A percentile compares a stretch with the other conserved stretches of the same genome.
Conservation (phyloP, 352 stramenopile species). For the Globisporangium barbulae region DNA sequence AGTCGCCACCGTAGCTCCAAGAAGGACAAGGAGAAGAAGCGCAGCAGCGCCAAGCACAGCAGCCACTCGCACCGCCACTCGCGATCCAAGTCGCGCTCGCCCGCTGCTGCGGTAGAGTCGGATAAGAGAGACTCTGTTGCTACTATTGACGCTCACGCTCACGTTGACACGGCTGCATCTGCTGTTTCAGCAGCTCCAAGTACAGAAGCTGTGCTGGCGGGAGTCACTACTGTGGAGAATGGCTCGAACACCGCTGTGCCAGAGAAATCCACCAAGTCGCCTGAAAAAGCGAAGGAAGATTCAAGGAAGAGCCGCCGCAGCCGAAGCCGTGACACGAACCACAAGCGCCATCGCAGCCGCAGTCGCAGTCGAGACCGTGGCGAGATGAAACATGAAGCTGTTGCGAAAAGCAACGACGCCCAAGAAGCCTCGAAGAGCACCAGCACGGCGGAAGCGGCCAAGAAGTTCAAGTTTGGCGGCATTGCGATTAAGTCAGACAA, state of each 20-base stretch:
- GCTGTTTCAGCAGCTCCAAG: neutral
- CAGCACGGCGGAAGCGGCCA: conserved; percentile 21
- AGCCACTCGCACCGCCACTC: conserved; percentile 11
- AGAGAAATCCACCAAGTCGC: conserved; percentile 6
- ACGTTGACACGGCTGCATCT: neutral
- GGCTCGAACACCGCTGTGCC: neutral
- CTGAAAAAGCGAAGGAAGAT: conserved; percentile 16
- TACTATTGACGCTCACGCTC: neutral
- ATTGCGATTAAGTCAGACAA: conserved; percentile 62
- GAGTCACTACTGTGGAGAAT: neutral
- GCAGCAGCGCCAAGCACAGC: conserved; percentile 10
- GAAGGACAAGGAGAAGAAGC: conserved; percentile 20
- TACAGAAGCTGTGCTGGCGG: neutral
- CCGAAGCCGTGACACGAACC: conserved; percentile 17
- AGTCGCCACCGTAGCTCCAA: conserved; percentile 28
- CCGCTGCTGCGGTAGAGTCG: neutral
- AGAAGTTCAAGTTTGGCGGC: conserved; percentile 66
- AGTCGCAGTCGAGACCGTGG: conserved; percentile 27
- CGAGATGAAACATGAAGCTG: conserved; percentile 8
- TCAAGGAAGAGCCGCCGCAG: conserved; percentile 16
- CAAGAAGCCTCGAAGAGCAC: conserved; percentile 8
- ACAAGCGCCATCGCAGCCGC: conserved; percentile 21
- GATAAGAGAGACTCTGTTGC: neutral
- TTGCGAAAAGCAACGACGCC: neutral
- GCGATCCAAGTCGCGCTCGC: conserved; percentile 16